Evolutionary conservation across 345 rosid species (phyloP).

Genomic region (Salix purpurea): DNA sequence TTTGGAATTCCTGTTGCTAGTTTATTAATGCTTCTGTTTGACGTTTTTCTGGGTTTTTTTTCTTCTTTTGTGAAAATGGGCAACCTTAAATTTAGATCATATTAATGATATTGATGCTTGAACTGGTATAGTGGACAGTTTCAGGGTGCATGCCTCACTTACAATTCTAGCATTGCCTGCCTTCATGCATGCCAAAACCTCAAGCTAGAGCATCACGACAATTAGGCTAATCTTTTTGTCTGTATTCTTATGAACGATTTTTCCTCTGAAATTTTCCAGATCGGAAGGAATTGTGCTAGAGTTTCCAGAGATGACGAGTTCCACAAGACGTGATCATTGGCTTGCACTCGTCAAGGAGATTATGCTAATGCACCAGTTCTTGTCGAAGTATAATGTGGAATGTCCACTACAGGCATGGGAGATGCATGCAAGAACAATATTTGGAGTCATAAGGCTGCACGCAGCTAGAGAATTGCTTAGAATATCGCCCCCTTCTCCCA

Average conservation of each 20-base stretch:
- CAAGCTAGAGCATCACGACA: background rate
- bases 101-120: too few relatives aligned
- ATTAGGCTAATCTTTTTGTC: background rate
- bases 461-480: constrained; percentile 88
- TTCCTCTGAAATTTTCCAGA: constrained; percentile 27
- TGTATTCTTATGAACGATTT: constrained; percentile 1
- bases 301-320: constrained; percentile 93
- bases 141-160: too few relatives aligned
- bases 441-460: constrained; percentile 78
- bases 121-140: too few relatives aligned
- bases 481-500: constrained; percentile 71
- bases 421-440: constrained; percentile 71
- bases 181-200: background rate
- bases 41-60: background rate
- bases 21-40: background rate
- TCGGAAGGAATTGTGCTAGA: constrained; percentile 76
- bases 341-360: constrained; percentile 66
- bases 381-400: constrained; percentile 44
- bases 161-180: background rate
- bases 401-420: constrained; percentile 64
- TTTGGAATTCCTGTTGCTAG: too few relatives aligned
- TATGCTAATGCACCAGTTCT: constrained; percentile 66
- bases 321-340: constrained; percentile 94
- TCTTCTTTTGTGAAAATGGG: too few relatives aligned
- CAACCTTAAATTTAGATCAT: too few relatives aligned